Percentiles rank a stretch among this genome's conserved stretches.
phyloP scores from a whole-genome alignment of 495 filamentous ascomycete genomes.

The Glutinoglossum americanum region DNA sequence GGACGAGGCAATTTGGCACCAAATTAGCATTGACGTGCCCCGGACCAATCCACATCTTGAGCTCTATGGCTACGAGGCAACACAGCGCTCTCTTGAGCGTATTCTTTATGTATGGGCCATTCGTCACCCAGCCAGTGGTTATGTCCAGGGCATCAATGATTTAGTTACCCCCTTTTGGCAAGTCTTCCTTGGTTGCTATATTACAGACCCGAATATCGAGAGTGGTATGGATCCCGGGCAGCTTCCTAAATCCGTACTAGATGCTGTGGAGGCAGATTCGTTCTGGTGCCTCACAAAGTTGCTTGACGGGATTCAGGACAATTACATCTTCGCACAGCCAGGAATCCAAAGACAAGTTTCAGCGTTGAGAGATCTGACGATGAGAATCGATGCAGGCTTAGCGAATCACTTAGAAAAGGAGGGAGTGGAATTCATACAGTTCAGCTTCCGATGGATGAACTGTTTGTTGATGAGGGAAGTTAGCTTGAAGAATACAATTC shows the following conservation, averaged over 20 bases:
- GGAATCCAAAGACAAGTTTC: slow-evolving; percentile 88
- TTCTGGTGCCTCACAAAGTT: slow-evolving; percentile 98
- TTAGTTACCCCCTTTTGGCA: slow-evolving; percentile 96
- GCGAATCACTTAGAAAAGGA: slow-evolving; percentile 77
- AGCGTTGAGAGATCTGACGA: slow-evolving; percentile 69
- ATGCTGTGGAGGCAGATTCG: slow-evolving; percentile 92
- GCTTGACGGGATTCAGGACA: slow-evolving; percentile 93
- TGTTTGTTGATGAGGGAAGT: slow-evolving; percentile 95
- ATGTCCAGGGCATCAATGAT: slow-evolving; percentile 97
- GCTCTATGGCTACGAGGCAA: slow-evolving; percentile 87
- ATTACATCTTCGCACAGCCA: slow-evolving; percentile 93
- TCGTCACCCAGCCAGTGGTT: slow-evolving; percentile 86
- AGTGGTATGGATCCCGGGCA: slow-evolving; percentile 91
- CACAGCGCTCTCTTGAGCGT: slow-evolving; percentile 76
- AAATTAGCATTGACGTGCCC: slow-evolving; percentile 96
- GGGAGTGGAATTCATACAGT: slow-evolving; percentile 95
- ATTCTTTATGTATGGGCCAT: slow-evolving; percentile 98
- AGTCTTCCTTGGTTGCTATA: slow-evolving; percentile 84
- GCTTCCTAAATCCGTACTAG: slow-evolving; percentile 70
- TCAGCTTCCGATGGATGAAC: slow-evolving; percentile 99
- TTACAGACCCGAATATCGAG: slow-evolving; percentile 80
- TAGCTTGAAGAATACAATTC: slow-evolving; percentile 80
- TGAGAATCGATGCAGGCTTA: slow-evolving; percentile 64
- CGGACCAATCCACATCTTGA: slow-evolving; percentile 91
- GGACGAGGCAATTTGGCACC: slow-evolving; percentile 93